Conservation (phyloP, 2,329 filamentous ascomycete species). For the Aspergillus aculeatus region DNA sequence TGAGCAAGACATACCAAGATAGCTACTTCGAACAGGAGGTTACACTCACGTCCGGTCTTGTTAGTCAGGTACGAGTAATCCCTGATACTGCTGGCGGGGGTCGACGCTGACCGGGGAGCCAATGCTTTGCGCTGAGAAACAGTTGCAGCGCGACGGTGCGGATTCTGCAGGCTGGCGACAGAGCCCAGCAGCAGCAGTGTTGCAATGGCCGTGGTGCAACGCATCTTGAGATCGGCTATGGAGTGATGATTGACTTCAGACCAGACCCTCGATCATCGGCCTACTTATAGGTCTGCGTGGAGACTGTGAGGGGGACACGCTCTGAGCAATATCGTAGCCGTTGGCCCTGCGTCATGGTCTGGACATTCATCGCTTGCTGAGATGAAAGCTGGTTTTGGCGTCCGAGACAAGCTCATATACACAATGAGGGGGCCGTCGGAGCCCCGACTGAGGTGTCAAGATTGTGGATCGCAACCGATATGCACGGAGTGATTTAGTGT, state of each 20-base stretch:
- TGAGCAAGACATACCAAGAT: not conserved
- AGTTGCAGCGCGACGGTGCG: slow-evolving; percentile 19
- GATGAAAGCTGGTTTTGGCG: not conserved
- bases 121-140: not conserved
- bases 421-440: not conserved
- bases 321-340: not conserved
- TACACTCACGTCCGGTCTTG: slow-evolving; percentile 9
- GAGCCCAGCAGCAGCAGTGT: slow-evolving; percentile 10
- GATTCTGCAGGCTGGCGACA: slow-evolving; percentile 19
- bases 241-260: not conserved
- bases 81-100: not conserved
- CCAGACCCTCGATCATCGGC: not conserved
- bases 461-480: not conserved
- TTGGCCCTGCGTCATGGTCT: not conserved
- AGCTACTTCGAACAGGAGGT: not conserved
- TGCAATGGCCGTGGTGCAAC: slow-evolving; percentile 1
- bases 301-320: not conserved
- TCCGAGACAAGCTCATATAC: not conserved
- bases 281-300: not conserved
- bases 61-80: slow-evolving; percentile 8
- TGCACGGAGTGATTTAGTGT: not conserved
- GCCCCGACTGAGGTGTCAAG: not conserved
- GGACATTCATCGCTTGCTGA: not conserved
- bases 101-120: not conserved
- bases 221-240: slow-evolving; percentile 4